phyloP scores from a whole-genome alignment of 257 asterid genomes.

The Datura wrightii region DNA sequence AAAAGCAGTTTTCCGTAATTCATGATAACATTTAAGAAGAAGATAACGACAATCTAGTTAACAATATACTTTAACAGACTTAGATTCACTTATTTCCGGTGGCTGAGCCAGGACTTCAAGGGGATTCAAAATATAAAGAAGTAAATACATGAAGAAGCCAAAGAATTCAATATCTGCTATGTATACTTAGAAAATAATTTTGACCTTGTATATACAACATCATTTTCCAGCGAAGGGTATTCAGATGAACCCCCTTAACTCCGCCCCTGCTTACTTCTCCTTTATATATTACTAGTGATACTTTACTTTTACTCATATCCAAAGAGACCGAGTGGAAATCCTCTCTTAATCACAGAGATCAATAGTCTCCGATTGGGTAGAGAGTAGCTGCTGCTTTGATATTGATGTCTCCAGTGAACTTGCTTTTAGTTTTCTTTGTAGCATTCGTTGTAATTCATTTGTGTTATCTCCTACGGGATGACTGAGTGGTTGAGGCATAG shows the following conservation, averaged over 20 bases:
- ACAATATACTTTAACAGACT: not conserved
- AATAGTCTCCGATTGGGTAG: not conserved
- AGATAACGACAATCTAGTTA: not conserved
- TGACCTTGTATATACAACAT: not conserved
- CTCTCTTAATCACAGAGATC: constrained; percentile 9
- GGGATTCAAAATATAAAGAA: not conserved
- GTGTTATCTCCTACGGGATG: not conserved
- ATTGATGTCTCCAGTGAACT: constrained; percentile 8
- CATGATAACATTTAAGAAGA: not conserved
- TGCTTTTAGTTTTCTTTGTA: not conserved
- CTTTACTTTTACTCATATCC: not conserved
- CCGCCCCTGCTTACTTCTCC: not conserved
- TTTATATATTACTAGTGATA: not conserved
- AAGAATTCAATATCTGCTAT: not conserved
- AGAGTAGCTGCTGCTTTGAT: not conserved
- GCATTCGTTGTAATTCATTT: not conserved
- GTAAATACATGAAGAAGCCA: not conserved
- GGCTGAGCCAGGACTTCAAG: not conserved
- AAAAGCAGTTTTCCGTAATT: not conserved
- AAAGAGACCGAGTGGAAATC: constrained; percentile 3
- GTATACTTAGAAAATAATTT: not conserved
- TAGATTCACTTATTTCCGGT: not conserved
- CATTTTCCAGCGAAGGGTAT: not conserved
- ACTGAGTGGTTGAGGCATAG: too few relatives aligned
- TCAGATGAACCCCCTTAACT: not conserved